phyloP scores from a whole-genome alignment of 345 rosid species.

The Kandelia obovata region DNA sequence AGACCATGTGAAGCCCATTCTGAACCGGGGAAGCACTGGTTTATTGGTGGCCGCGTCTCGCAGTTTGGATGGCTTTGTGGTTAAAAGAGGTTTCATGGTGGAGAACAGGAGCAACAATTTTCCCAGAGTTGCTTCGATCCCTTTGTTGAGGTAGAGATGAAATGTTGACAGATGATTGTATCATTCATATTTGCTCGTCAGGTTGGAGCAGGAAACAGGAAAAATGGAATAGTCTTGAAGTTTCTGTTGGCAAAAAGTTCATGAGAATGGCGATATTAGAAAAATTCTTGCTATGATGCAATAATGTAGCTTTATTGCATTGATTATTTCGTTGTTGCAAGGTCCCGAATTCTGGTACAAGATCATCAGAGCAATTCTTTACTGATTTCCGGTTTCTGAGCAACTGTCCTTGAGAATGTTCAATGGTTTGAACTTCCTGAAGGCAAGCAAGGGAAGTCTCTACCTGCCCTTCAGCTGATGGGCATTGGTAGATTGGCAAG shows the following conservation, averaged over 20 bases:
- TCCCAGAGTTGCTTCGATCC: not conserved
- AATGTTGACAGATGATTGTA: not conserved
- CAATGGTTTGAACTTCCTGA: conserved; percentile 86
- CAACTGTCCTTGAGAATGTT: no score
- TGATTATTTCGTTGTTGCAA: no score
- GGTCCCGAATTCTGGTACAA: no score
- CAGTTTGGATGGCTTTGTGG: not conserved
- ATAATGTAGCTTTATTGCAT: not conserved
- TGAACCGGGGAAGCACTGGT: not conserved
- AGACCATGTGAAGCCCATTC: not conserved
- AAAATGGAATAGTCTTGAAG: not conserved
- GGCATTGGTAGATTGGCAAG: conserved; percentile 7
- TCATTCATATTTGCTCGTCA: not conserved
- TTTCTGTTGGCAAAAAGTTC: not conserved
- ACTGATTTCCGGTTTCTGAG: no score
- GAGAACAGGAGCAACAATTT: not conserved
- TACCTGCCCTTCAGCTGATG: conserved; percentile 75
- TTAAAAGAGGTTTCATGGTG: not conserved
- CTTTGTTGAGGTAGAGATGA: not conserved
- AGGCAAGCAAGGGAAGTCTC: conserved; percentile 62
- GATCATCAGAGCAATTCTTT: no score
- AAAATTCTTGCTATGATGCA: not conserved
- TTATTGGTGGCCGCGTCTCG: not conserved
- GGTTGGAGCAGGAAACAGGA: not conserved
- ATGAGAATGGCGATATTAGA: not conserved